These are phyloP conservation scores for Spinacia oleracea DNA, from an alignment of 179 eudicot genomes.

Conservation along the genomic window DNA sequence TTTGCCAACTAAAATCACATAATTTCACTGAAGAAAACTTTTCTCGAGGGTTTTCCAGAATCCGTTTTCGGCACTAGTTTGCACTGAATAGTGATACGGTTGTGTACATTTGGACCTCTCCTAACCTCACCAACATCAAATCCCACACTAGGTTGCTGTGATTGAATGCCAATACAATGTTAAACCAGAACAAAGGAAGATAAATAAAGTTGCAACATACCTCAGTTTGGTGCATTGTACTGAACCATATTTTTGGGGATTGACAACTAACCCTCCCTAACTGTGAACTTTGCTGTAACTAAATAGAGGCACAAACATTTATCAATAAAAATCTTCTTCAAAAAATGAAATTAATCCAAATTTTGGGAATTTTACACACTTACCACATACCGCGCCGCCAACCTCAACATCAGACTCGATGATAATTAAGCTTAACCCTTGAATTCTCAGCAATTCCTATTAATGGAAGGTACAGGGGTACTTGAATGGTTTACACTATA, in stretches of 20 bases:
- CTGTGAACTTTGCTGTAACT: slow-evolving; percentile 19
- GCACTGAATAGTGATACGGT: not conserved
- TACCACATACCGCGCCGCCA: not conserved
- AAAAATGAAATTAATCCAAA: not conserved
- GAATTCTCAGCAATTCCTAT: not conserved
- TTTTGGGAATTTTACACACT: not conserved
- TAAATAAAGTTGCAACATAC: slow-evolving; percentile 3
- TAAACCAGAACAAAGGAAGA: not conserved
- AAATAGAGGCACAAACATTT: slow-evolving; percentile 3
- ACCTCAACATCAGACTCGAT: not conserved
- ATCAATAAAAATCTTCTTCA: not conserved
- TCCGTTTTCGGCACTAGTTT: not conserved
- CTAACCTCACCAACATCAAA: not conserved
- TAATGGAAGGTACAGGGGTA: not conserved
- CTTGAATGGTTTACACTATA: not conserved
- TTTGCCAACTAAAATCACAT: too few relatives aligned
- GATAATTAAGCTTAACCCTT: not conserved
- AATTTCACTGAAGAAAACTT: not conserved
- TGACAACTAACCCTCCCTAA: slow-evolving; percentile 16
- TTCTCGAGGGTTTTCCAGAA: not conserved
- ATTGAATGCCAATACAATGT: not conserved
- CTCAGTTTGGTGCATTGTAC: slow-evolving; percentile 22
- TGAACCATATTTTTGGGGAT: slow-evolving; percentile 28
- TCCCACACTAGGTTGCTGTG: not conserved
- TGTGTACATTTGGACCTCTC: not conserved